phyloP scores from a whole-genome alignment of 2,329 filamentous ascomycete genomes.

The Neofusicoccum cordaticola region DNA sequence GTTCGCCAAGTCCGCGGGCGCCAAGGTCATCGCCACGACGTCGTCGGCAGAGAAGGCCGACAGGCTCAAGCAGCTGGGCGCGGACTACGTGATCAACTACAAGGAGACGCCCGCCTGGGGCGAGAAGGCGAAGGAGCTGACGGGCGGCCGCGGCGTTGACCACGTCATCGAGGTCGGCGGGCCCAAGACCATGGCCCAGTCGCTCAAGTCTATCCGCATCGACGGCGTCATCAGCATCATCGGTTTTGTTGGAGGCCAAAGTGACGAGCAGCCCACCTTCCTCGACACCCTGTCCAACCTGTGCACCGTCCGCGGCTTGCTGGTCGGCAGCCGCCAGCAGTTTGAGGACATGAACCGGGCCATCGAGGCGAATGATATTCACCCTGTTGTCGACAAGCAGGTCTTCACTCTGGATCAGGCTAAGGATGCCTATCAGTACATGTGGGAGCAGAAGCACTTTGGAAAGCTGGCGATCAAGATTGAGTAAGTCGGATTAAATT shows the following conservation, averaged over 20 bases:
- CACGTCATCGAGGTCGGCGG: conserved; percentile 67
- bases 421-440: conserved; percentile 51
- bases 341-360: conserved; percentile 60
- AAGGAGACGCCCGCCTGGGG: conserved; percentile 53
- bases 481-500: conserved; percentile 23
- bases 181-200: conserved; percentile 54
- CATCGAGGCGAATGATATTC: conserved; percentile 58
- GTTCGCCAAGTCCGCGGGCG: conserved; percentile 53
- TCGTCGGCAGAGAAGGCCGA: conserved; percentile 51
- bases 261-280: conserved; percentile 50
- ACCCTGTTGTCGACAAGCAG: conserved; percentile 58
- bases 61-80: conserved; percentile 51
- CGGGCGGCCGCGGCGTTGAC: conserved; percentile 56
- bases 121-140: conserved; percentile 50
- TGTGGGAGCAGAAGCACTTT: conserved; percentile 51
- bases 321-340: conserved; percentile 55
- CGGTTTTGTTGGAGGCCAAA: conserved; percentile 54
- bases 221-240: conserved; percentile 58
- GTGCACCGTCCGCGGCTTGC: conserved; percentile 57
- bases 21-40: conserved; percentile 58
- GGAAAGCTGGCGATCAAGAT: conserved; percentile 42
- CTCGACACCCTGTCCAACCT: conserved; percentile 50
- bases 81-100: conserved; percentile 59
- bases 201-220: conserved; percentile 51
- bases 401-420: conserved; percentile 53